Conservation (phyloP, 495 filamentous ascomycete genomes). For the Astrothelium subdiscretum region DNA sequence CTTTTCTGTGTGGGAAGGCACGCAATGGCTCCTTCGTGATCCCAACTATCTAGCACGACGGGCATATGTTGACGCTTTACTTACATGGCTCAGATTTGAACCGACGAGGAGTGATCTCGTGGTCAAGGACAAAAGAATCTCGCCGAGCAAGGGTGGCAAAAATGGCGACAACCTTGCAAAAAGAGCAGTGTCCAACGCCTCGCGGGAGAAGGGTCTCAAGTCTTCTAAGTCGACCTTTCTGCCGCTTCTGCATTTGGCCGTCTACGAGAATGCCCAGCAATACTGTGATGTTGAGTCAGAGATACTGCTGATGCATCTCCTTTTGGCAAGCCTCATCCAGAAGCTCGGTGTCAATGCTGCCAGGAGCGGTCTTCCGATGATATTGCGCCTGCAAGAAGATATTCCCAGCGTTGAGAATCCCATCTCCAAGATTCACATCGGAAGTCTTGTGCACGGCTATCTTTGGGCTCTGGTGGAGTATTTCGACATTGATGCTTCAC, state of each 20-base stretch:
- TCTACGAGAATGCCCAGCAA: slow-evolving; percentile 75
- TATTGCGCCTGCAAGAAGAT: slow-evolving; percentile 76
- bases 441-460: slow-evolving; percentile 78
- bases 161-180: slow-evolving; percentile 38
- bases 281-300: slow-evolving; percentile 45
- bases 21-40: slow-evolving; percentile 78
- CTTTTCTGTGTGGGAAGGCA: slow-evolving; percentile 78
- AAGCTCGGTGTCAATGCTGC: slow-evolving; percentile 75
- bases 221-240: slow-evolving; percentile 50
- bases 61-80: slow-evolving; percentile 70
- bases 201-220: slow-evolving; percentile 45
- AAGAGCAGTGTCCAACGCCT: slow-evolving; percentile 58
- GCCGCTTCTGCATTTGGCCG: slow-evolving; percentile 70
- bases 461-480: slow-evolving; percentile 65
- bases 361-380: slow-evolving; percentile 74
- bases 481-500: slow-evolving; percentile 61
- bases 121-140: slow-evolving; percentile 37
- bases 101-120: slow-evolving; percentile 55
- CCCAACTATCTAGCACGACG: slow-evolving; percentile 61
- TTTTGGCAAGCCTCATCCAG: slow-evolving; percentile 58
- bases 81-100: slow-evolving; percentile 72
- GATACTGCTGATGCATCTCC: slow-evolving; percentile 59
- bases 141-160: slow-evolving; percentile 24
- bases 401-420: slow-evolving; percentile 52
- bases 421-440: slow-evolving; percentile 58